These are phyloP conservation scores for Saccharomyces hybrid DNA, from an alignment of 1,139 yeast species.

Conservation along the genomic window DNA sequence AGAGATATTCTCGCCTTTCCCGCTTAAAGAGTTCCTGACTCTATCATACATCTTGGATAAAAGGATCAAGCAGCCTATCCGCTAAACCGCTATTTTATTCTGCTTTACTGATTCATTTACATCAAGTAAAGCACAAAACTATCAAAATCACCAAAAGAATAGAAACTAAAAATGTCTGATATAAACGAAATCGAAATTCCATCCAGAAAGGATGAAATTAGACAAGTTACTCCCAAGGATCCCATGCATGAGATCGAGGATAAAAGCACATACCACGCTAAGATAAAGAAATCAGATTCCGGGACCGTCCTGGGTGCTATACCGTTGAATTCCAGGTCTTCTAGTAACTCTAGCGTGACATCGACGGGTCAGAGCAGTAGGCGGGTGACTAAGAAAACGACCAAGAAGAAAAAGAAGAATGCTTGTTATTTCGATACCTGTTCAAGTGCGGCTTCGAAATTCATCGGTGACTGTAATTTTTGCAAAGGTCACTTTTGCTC, in stretches of 20 bases:
- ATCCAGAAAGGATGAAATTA: background rate
- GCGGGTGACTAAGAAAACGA: constrained; percentile 8
- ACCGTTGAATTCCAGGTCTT: background rate
- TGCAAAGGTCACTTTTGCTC: constrained; percentile 86
- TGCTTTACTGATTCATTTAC: background rate
- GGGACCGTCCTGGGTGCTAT: background rate
- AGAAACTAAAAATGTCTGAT: background rate
- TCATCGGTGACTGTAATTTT: constrained; percentile 82
- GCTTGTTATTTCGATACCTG: constrained; percentile 59
- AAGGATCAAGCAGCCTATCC: background rate
- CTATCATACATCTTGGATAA: background rate
- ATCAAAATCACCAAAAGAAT: background rate
- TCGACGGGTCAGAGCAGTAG: constrained; percentile 1
- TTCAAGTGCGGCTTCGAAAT: constrained; percentile 60
- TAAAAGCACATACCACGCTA: background rate
- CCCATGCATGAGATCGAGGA: background rate
- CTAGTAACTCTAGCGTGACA: background rate
- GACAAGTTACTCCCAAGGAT: background rate
- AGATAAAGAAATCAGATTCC: background rate
- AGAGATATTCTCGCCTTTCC: background rate
- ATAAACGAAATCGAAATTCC: background rate
- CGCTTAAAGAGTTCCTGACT: background rate
- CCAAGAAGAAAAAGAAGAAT: constrained; percentile 44
- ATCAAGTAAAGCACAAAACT: background rate
- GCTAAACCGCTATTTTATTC: background rate